Evolutionary conservation across 1,284 basidiomycete species (phyloP), one percentile per base, ranked within the genome.

Genomic region (Apiotrichum domesticum): DNA sequence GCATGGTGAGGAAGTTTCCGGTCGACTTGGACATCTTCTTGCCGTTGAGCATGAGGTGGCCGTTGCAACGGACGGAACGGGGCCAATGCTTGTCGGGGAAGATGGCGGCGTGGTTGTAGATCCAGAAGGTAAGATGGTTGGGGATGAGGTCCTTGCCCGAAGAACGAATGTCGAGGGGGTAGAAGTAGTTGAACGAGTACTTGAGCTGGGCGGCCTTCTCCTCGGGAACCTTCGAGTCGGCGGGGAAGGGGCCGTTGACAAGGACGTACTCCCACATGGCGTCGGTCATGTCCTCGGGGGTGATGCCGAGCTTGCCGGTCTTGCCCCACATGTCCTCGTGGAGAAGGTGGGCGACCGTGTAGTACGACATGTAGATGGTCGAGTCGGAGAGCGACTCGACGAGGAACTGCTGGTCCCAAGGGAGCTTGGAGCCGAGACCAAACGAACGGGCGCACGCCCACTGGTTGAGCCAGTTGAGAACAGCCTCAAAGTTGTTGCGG

Each of bases 11-110:
- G 63, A 74, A 74, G 63, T 79, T 75, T 6, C 77, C 96, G 46
- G 90, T 96, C 76, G 88, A 90, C 84, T 99, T 98, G 57, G 85
- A 87, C 96, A 99, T 98, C 82, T 98, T 99, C 81, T 94, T 88
- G 40, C 95, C 95, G 77, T 99, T 98, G 73, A 99, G 78, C 88
- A 95, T 89, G 79, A 98, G 78, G 73, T 98, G 96, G 0, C 96
- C 96, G 73, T 99, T 99, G 56, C 88, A 87, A 35, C 96, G 87
- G 81, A 98, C 91, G 64, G 88, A 86, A 63, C 83, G 70, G 1
- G 96, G 96, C 90, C 90, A 94, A 77, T 94, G 91, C 69, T 92
- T 83, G 75, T 93, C 90, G 46, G 89, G 84, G 84, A 98, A 98
- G 50, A 98, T 78, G 3, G 96, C 94, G 33, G 89, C 85, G 77